Conservation (phyloP, 2,329 filamentous ascomycete genomes). For the Harringtonia lauricola region DNA sequence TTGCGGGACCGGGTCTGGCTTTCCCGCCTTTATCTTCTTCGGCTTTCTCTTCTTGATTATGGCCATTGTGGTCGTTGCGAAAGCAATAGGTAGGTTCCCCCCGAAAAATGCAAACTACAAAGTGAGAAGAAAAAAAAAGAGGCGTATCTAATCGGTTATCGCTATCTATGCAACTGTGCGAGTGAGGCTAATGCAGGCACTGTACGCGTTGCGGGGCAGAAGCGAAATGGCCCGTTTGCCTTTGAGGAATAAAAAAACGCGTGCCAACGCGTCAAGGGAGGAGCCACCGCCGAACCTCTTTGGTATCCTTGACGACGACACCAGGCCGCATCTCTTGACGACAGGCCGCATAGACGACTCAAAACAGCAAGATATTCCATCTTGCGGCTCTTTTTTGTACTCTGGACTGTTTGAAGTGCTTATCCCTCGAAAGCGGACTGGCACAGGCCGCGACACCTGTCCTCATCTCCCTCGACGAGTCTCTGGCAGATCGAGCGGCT, state of each 20-base stretch:
- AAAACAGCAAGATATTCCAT: no score
- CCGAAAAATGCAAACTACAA: no score
- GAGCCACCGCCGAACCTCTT: no score
- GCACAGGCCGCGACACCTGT: no score
- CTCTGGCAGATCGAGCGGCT: no score
- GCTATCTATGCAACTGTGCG: not conserved
- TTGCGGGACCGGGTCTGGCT: not conserved
- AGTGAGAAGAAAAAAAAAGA: not conserved
- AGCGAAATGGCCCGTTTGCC: not conserved
- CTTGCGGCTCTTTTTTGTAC: no score
- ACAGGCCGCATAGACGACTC: not conserved
- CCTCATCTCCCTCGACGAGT: no score
- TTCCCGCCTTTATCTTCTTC: constrained; percentile 2
- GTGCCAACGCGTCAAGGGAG: constrained; percentile 1
- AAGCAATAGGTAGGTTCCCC: not conserved
- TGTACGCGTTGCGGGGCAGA: constrained; percentile 8
- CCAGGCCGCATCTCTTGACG: not conserved
- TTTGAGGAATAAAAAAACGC: not conserved
- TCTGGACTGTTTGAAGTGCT: no score
- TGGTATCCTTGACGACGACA: no score
- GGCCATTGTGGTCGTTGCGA: not conserved
- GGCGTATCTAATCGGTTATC: constrained; percentile 3
- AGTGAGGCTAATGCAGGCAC: constrained; percentile 10
- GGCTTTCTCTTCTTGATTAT: not conserved
- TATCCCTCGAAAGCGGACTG: no score